Percentiles rank a stretch among this genome's conserved stretches.
Conservation (phyloP, 2,329 filamentous ascomycete genomes). For the Clonostachys solani region DNA sequence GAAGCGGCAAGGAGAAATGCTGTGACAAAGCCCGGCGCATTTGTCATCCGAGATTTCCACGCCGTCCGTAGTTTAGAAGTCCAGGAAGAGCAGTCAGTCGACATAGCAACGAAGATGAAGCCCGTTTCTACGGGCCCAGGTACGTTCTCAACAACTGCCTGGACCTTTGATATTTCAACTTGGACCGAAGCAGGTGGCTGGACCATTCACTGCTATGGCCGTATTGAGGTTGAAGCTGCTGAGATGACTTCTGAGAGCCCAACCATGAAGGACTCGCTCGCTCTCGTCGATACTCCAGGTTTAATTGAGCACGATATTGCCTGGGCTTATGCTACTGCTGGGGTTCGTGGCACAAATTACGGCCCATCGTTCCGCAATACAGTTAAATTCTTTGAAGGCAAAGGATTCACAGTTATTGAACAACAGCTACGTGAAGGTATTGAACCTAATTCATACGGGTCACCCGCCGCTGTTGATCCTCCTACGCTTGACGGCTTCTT, state of each 20-base stretch:
- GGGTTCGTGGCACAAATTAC: slow-evolving; percentile 11
- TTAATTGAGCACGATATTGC: slow-evolving; percentile 3
- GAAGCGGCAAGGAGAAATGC: slow-evolving; percentile 10
- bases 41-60: slow-evolving; percentile 10
- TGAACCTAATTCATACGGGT: slow-evolving; percentile 10
- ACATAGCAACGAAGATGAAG: slow-evolving; percentile 15
- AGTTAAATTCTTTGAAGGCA: slow-evolving; percentile 10
- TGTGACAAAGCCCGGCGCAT: not conserved
- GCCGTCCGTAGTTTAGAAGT: slow-evolving; percentile 13
- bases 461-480: slow-evolving; percentile 15
- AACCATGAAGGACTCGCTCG: slow-evolving; percentile 5
- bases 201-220: slow-evolving; percentile 14
- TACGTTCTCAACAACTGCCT: slow-evolving; percentile 9
- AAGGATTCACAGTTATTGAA: slow-evolving; percentile 12
- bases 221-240: slow-evolving; percentile 9
- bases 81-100: slow-evolving; percentile 16
- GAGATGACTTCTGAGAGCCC: slow-evolving; percentile 9
- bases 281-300: slow-evolving; percentile 1
- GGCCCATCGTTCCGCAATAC: slow-evolving; percentile 16
- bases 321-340: not conserved
- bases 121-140: slow-evolving; percentile 8
- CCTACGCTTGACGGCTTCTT: slow-evolving; percentile 18
- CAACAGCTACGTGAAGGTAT: slow-evolving; percentile 9
- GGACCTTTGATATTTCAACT: slow-evolving; percentile 12
- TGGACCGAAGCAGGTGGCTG: slow-evolving; percentile 13